Evolutionary conservation across 2,329 filamentous ascomycete species (phyloP), one percentile per base, ranked within the genome.

Genomic region (Cordyceps fumosorosea): DNA sequence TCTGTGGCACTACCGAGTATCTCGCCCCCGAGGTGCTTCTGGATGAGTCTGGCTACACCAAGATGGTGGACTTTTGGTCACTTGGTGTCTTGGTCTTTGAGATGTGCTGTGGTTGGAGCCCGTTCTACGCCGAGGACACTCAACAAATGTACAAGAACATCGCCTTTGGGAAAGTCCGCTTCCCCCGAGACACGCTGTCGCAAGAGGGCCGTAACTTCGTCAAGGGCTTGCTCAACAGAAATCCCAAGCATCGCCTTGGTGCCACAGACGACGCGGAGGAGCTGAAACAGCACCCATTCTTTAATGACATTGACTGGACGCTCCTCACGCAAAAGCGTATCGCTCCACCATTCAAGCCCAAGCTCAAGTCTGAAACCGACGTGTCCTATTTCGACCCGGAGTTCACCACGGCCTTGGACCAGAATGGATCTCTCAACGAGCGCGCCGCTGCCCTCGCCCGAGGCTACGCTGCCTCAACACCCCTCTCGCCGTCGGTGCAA

Each of bases 91-190:
- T 99, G 60, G 95, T 99, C 1, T 99, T 99, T 70, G 95, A 99
- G 76, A 99, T 99, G 95, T 99, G 95, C 79, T 99, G 95, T 70
- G 95, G 95, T 40, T 99, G 95, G 95, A 97, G 92, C 70, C 95
- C 95, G 0, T 99, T 99, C 77, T 99, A 98, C 69, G 95, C 95
- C 62, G 95, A 99, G 72, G 95, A 99, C 72, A 99, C 95, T 0
- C 95, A 99, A 76, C 95, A 99, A 75, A 99, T 99, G 95, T 99
- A 99, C 81, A 99, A 99, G 81, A 99, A 99, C 78, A 99, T 99
- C 73, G 95, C 95, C 0, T 99, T 99, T 72, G 95, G 95, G 73
- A 99, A 99, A 74, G 95, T 99, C 63, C 85, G 95, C 64, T 99
- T 99, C 75, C 95, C 95, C 8, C 86, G 93, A 67, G 95, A 99